These are phyloP conservation scores for Penstemon newberryi DNA, from an alignment of 257 asterid species.

Conservation along the genomic window DNA sequence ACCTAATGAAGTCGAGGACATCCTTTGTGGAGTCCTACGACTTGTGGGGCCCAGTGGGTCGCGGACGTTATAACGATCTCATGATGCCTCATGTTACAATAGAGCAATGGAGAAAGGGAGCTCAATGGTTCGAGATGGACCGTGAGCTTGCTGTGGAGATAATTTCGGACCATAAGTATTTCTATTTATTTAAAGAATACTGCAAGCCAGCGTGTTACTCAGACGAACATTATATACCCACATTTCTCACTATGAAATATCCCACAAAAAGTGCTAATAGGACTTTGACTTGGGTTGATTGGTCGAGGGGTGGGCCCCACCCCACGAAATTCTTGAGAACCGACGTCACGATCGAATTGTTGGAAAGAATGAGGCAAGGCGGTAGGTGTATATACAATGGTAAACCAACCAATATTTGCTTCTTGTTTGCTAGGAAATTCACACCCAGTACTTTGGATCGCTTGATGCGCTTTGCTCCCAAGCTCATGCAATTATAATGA, in stretches of 20 bases:
- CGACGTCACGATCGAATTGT: slow-evolving; percentile 41
- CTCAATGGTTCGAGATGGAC: slow-evolving; percentile 67
- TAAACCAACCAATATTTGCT: slow-evolving; percentile 42
- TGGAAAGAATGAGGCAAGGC: slow-evolving; percentile 40
- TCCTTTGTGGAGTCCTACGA: slow-evolving; percentile 61
- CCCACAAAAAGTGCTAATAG: slow-evolving; percentile 45
- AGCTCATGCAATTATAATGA: slow-evolving; percentile 39
- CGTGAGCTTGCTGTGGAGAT: slow-evolving; percentile 49
- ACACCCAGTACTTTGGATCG: slow-evolving; percentile 48
- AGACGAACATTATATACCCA: slow-evolving; percentile 74
- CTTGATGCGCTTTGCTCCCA: slow-evolving; percentile 55
- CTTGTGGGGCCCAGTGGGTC: slow-evolving; percentile 54
- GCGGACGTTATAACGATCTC: slow-evolving; percentile 54
- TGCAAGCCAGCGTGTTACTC: slow-evolving; percentile 70
- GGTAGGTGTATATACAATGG: slow-evolving; percentile 56
- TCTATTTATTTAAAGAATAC: slow-evolving; percentile 32
- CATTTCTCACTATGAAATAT: slow-evolving; percentile 38
- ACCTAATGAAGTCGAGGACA: slow-evolving; percentile 46
- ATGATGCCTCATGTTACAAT: slow-evolving; percentile 50
- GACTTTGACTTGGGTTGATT: slow-evolving; percentile 80
- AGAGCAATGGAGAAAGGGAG: slow-evolving; percentile 62
- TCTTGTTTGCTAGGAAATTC: slow-evolving; percentile 79
- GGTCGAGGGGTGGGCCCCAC: slow-evolving; percentile 82
- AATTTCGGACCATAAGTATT: slow-evolving; percentile 39
- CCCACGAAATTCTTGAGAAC: slow-evolving; percentile 45